Base-by-base conservation (phyloP, 129 eudicot genomes). In the Cynara cardunculus region DNA sequence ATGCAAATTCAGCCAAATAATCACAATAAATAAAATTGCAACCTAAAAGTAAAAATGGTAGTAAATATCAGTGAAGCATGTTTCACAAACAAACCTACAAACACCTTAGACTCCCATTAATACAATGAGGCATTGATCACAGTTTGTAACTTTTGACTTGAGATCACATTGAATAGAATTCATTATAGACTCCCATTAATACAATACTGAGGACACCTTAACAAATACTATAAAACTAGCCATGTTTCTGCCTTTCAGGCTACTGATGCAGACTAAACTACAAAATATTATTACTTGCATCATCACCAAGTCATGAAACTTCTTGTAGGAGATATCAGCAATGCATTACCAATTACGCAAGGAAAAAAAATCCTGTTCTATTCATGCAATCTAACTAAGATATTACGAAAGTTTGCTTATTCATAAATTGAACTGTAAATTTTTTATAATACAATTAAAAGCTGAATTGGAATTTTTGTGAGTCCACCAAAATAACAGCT, bases 1-100 rank as follows among this genome's bases (percentile, higher is more conserved):
- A 81, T 19, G 26, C 73, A 77, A 81, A 75, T 74, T 12, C 67
- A 76, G 21, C 74, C 71, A 80, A 79, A 79, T 31, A 16, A 22
- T 80, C 24, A 24, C 56, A 71, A 56, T 53, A 80, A 56, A 79
- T 11, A 46, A 78, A 69, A 21, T 21, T 66, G 31, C 25, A 44
- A 19, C 35, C 21, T 53, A 75, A 75, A 30, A 49, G 64, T 41
- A 2, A 73, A 30, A 32, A 32, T 11, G 32, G 21, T 28, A 14
- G 4, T 28, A 3, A 56, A 7, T 75, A 8, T 61, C 35, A 32
- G 14, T 31, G 3, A 61, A 31, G 56, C 30, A 53, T 53, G 22
- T 13, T 46, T 53, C 2, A 11, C 53, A 75, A 75, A 75, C 5
- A 44, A 74, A 16, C 10, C 46, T n/a, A 31, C 59, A 71, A 21